Evolutionary conservation across 2,329 filamentous ascomycete genomes (phyloP), one percentile per base, ranked within the genome.

Genomic region (Phyllosticta citrichinensis): DNA sequence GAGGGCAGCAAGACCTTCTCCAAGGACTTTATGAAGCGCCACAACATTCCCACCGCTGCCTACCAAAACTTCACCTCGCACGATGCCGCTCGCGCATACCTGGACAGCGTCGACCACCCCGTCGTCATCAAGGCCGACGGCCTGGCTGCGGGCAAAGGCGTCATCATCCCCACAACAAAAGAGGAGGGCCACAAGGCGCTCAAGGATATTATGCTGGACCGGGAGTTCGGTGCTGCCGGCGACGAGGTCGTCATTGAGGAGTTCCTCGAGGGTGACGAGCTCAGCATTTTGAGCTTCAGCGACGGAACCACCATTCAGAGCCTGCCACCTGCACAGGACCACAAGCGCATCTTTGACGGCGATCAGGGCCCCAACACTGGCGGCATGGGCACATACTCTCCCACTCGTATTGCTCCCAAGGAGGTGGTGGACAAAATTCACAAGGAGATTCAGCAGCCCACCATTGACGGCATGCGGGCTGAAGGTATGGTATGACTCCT

Each of bases 1-100:
- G 94, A 99, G 76, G 94, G 94, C 63, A 95, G 89, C 77, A 99
- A 99, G 80, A 89, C 93, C 11, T 97, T 95, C 74, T 91, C 89
- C 64, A 99, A 99, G 74, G 92, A 97, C 74, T 97, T 97, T 72
- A 99, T 97, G 94, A 87, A 88, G 75, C 86, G 87, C 66, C 85
- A 96, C 76, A 82, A 83, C 68, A 96, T 99, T 68, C 92, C 93
- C 47, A 97, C 94, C 0, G 94, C 94, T 17, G 85, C 83, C 50
- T 97, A 96, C 77, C 84, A 87, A 74, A 97, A 95, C 78, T 97
- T 97, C 71, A 84, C 81, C 73, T 81, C 89, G 68, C 92, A 88
- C 74, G 83, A 87, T 60, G 78, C 83, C 55, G 91, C 91, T 14
- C 79, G 80, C 66, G 77, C 83, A 66, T 95, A 97, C 72, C 78